These are phyloP conservation scores for Paraphoma sp. DNA, from an alignment of 2,329 filamentous ascomycete species.

Conservation along the genomic window DNA sequence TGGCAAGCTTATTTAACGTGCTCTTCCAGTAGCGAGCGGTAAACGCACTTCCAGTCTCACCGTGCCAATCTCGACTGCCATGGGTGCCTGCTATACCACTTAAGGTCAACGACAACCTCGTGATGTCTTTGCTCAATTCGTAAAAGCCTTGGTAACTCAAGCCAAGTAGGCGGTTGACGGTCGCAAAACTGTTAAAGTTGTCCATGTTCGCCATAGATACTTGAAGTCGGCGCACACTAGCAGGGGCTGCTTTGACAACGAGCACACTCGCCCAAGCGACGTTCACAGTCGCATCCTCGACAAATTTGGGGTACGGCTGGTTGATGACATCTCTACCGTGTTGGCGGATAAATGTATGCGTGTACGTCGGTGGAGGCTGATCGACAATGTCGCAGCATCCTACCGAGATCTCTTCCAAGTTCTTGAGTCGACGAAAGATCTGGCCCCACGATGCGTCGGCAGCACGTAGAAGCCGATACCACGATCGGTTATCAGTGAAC, in stretches of 20 bases:
- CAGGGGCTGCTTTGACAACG: conserved; percentile 3
- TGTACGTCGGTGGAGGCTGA: conserved; percentile 12
- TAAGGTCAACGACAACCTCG: conserved; percentile 5
- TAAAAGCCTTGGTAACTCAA: background rate
- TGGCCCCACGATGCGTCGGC: conserved; percentile 7
- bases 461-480: conserved; percentile 6
- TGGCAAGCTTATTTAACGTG: conserved; percentile 1
- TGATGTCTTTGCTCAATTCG: conserved; percentile 1
- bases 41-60: conserved; percentile 14
- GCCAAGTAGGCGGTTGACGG: conserved; percentile 17
- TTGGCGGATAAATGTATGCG: conserved; percentile 10
- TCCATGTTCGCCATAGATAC: conserved; percentile 19
- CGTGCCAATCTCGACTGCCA: conserved; percentile 10
- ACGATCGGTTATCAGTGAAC: conserved; percentile 13
- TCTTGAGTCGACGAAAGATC: conserved; percentile 9
- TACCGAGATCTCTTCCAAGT: conserved; percentile 15
- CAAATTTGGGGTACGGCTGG: conserved; percentile 5
- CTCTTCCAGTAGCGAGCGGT: conserved; percentile 11
- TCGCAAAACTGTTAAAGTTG: conserved; percentile 18
- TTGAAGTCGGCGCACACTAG: conserved; percentile 5
- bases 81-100: conserved; percentile 15
- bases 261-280: conserved; percentile 18
- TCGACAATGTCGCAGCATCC: conserved; percentile 12
- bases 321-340: conserved; percentile 8
- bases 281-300: conserved; percentile 17